Evolutionary conservation across 2,329 filamentous ascomycete species (phyloP).

Genomic region (Fusarium stilboides): DNA sequence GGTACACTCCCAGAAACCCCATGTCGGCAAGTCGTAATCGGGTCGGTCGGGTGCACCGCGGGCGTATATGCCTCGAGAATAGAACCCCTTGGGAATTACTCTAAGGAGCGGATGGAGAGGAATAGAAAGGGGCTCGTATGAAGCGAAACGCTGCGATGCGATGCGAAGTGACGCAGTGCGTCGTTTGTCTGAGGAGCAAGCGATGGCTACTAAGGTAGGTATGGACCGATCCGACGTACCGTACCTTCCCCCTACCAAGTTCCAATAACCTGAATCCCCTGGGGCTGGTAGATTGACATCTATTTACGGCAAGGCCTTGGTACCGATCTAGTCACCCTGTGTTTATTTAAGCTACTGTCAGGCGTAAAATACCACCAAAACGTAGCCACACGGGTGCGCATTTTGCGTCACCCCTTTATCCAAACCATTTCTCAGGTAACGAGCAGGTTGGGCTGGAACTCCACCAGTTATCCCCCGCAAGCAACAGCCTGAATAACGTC

Average conservation of each 20-base stretch:
- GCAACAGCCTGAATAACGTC: slow-evolving; percentile 16
- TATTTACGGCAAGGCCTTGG: slow-evolving; percentile 8
- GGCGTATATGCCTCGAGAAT: slow-evolving; percentile 37
- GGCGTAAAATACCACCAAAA: not conserved
- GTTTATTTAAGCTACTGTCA: not conserved
- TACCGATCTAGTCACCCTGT: slow-evolving; percentile 12
- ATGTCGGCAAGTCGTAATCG: slow-evolving; percentile 64
- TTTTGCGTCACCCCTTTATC: slow-evolving; percentile 20
- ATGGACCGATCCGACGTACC: slow-evolving; percentile 35
- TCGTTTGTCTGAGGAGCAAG: slow-evolving; percentile 51
- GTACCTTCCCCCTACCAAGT: slow-evolving; percentile 42
- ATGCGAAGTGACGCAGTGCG: slow-evolving; percentile 52
- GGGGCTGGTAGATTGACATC: slow-evolving; percentile 8
- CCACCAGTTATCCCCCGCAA: slow-evolving; percentile 13
- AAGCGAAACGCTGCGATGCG: slow-evolving; percentile 37
- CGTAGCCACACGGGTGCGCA: not conserved
- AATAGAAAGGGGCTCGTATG: slow-evolving; percentile 3
- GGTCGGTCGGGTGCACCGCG: slow-evolving; percentile 42
- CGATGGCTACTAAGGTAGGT: slow-evolving; percentile 37
- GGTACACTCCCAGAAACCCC: slow-evolving; percentile 94
- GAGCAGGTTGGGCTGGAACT: slow-evolving; percentile 20
- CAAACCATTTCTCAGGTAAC: slow-evolving; percentile 4
- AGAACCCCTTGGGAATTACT: slow-evolving; percentile 20
- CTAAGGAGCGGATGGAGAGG: slow-evolving; percentile 10
- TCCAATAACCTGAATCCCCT: slow-evolving; percentile 25